These are phyloP conservation scores for Astragalus membranaceus DNA, from an alignment of 306 rosid genomes.

Conservation along the genomic window DNA sequence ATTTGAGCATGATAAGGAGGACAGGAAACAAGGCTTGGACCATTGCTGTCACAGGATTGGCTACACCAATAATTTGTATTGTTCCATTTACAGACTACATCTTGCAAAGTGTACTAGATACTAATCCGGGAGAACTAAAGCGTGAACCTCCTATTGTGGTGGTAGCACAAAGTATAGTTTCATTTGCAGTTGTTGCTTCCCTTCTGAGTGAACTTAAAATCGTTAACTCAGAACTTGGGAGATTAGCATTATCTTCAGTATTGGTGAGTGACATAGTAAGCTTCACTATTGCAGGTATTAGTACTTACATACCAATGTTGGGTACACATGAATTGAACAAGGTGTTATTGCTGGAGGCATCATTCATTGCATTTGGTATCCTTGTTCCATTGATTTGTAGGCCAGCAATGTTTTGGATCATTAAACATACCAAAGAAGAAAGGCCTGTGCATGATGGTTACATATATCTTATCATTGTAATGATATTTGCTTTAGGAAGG, in stretches of 20 bases:
- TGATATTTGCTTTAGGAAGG: slow-evolving; percentile 27
- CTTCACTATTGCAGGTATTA: not conserved
- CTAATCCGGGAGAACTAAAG: too few species aligned
- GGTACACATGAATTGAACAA: too few species aligned
- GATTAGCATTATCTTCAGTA: slow-evolving; percentile 30
- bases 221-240: slow-evolving; percentile 33
- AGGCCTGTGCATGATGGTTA: slow-evolving; percentile 35
- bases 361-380: not conserved
- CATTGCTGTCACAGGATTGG: slow-evolving; percentile 19
- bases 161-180: slow-evolving; percentile 5
- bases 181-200: slow-evolving; percentile 29
- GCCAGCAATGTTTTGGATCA: slow-evolving; percentile 41
- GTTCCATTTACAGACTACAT: not conserved
- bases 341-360: not conserved
- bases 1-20: slow-evolving; percentile 30
- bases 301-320: too few species aligned
- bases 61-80: not conserved
- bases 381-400: slow-evolving; percentile 14
- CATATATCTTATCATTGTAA: slow-evolving; percentile 4
- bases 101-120: too few species aligned
- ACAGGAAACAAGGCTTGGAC: slow-evolving; percentile 36
- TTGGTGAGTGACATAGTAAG: slow-evolving; percentile 29
- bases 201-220: slow-evolving; percentile 39
- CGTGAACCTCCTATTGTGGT: not conserved
- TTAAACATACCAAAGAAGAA: slow-evolving; percentile 41